Percentiles rank a stretch among this genome's conserved stretches.
These are phyloP conservation scores for Ophiostoma populinum DNA, from an alignment of 2,329 filamentous ascomycete species.

Conservation along the genomic window DNA sequence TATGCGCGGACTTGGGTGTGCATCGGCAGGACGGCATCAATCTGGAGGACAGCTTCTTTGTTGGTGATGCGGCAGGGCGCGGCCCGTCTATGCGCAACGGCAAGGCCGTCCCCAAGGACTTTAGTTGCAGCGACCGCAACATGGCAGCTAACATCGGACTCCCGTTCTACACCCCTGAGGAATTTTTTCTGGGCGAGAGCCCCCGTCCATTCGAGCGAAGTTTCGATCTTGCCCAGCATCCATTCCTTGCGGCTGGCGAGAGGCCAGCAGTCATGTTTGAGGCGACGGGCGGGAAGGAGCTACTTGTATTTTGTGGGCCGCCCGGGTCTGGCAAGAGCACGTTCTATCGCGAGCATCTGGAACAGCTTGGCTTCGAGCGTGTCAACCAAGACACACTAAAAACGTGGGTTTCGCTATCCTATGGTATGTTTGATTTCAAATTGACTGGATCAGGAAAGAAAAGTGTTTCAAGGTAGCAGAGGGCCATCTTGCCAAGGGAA, in stretches of 20 bases:
- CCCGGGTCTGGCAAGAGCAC: slow-evolving; percentile 87
- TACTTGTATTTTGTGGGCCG: slow-evolving; percentile 75
- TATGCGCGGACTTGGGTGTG: slow-evolving; percentile 43
- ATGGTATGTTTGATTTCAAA: slow-evolving; percentile 5
- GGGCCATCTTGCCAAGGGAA: slow-evolving; percentile 43
- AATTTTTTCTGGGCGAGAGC: slow-evolving; percentile 62
- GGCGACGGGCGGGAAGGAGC: slow-evolving; percentile 49
- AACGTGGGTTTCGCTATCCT: slow-evolving; percentile 21
- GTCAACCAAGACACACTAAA: slow-evolving; percentile 87
- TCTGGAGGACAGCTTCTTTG: slow-evolving; percentile 56
- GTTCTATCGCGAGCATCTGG: slow-evolving; percentile 64
- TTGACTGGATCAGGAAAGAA: slow-evolving; percentile 27
- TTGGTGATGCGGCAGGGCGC: slow-evolving; percentile 69
- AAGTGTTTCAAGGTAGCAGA: slow-evolving; percentile 57
- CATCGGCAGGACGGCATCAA: slow-evolving; percentile 35
- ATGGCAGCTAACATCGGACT: slow-evolving; percentile 76
- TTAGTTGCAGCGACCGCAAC: slow-evolving; percentile 54
- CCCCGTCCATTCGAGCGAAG: slow-evolving; percentile 47
- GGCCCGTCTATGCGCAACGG: slow-evolving; percentile 27
- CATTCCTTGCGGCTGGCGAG: slow-evolving; percentile 19
- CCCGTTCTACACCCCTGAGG: slow-evolving; percentile 70
- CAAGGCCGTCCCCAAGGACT: slow-evolving; percentile 39
- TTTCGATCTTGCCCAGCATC: slow-evolving; percentile 52
- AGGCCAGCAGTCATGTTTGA: slow-evolving; percentile 20
- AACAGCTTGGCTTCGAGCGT: slow-evolving; percentile 63